Evolutionary conservation across 164 flowering plant species (phyloP).

Genomic region (Aristolochia californica): DNA sequence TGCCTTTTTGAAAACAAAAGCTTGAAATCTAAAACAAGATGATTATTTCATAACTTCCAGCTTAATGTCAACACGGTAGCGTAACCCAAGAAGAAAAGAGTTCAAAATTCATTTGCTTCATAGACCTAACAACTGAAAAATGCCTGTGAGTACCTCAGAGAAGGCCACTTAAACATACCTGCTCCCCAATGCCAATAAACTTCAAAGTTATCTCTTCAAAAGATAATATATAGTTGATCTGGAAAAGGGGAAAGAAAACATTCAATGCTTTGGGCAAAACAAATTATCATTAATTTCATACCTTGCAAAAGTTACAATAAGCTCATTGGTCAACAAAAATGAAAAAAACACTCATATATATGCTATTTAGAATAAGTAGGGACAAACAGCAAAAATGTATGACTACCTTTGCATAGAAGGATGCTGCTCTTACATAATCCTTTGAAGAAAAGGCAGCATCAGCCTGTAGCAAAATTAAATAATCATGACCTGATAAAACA

Average conservation of each 20-base stretch:
- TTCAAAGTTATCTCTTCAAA: conserved; percentile 96
- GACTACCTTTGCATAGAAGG: conserved; percentile 88
- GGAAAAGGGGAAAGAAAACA: conserved; percentile 14
- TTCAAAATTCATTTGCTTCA: no score
- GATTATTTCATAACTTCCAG: no score
- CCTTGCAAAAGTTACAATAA: neutral
- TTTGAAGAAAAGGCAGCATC: conserved; percentile 78
- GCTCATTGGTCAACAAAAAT: neutral
- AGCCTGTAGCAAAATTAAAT: conserved; percentile 52
- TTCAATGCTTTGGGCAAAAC: neutral
- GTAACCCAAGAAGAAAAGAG: no score
- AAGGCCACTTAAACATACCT: conserved; percentile 28
- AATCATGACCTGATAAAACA: neutral
- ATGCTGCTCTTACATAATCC: conserved; percentile 85
- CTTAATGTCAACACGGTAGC: no score
- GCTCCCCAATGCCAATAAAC: conserved; percentile 76
- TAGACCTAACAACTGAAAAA: no score
- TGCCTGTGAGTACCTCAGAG: no score
- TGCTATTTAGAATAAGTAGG: neutral
- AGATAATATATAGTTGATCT: conserved; percentile 81
- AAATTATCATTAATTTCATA: neutral
- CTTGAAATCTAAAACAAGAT: no score
- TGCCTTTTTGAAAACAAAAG: no score
- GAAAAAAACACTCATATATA: neutral
- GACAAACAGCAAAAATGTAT: conserved; percentile 9